These are phyloP conservation scores for Zelonia costaricensis DNA, from an alignment of 208 protist species.

Conservation along the genomic window DNA sequence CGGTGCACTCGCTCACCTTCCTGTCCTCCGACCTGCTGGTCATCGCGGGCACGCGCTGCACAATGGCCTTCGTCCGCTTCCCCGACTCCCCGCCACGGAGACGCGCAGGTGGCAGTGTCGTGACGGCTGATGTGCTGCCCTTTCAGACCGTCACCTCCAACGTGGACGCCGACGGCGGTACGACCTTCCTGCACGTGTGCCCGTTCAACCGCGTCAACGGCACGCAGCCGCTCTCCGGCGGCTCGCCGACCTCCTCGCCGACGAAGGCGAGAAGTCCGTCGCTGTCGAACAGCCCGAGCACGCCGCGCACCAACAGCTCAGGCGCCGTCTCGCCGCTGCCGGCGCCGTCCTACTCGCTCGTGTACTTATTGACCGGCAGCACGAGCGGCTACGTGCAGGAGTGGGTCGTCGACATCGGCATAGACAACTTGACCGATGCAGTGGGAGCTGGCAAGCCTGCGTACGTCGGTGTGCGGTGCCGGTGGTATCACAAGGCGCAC, in stretches of 20 bases:
- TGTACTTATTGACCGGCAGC: constrained; percentile 45
- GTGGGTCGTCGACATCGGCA: constrained; percentile 33
- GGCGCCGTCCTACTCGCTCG: not conserved
- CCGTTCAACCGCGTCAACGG: constrained; percentile 8
- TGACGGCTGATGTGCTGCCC: not conserved
- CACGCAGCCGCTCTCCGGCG: not conserved
- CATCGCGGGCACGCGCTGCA: constrained; percentile 13
- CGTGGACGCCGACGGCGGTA: constrained; percentile 24
- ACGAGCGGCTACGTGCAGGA: constrained; percentile 62
- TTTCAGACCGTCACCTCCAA: constrained; percentile 19
- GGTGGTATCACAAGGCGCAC: constrained; percentile 70
- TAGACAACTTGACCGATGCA: not conserved
- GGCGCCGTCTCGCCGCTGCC: not conserved
- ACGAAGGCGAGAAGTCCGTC: no score
- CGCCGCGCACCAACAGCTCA: no score
- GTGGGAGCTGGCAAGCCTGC: not conserved
- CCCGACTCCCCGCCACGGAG: not conserved
- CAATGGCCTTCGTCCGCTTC: constrained; percentile 20
- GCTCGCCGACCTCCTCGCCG: no score
- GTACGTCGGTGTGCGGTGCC: constrained; percentile 15
- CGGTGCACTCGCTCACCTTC: constrained; percentile 17
- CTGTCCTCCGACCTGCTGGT: constrained; percentile 21
- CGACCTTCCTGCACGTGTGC: constrained; percentile 27
- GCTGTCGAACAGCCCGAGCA: no score
- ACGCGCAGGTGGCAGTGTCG: not conserved